Base-by-base conservation (phyloP, 495 filamentous ascomycete species). In the Aspergillus nanangensis region DNA sequence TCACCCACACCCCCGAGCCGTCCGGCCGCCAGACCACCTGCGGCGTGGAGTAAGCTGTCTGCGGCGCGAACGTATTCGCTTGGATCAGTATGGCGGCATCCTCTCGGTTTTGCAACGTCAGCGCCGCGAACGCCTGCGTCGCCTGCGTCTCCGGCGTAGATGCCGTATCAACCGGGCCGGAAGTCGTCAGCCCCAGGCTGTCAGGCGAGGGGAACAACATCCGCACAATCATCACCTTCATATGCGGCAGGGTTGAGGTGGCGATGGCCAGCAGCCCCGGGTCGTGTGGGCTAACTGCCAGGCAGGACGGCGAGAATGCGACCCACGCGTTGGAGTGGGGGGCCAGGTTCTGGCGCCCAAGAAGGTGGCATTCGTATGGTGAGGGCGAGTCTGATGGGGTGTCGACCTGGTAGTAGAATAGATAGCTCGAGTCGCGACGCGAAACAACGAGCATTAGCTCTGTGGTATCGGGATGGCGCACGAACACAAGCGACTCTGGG, bases 21-120 rank as follows among this genome's bases (percentile, higher is more conserved):
- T 81, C 71, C 4, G 82, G 82, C 38, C 83, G 63, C 83, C 83
- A 87, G 8, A 67, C 76, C 8, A 86, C 60, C 48, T 77, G 74
- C 17, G 83, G 81, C 10, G 81, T 87, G 25, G 77, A 82, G 56
- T 86, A 87, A 5, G 75, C 63, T 38, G 83, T 83, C 62, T 87
- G 83, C 21, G 83, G 80, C 8, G 83, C 79, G 49, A 82, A 67
- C 0, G 83, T 83, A 48, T 67, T 83, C 4, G 74, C 66, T 51
- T 83, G 74, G 3, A 82, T 63, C 14, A 75, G 48, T 13, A 86
- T 81, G 2, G 80, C 79, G 8, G 78, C 78, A 36, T 75, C 74
- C 56, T 86, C 81, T 8, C 72, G 67, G 37, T 82, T 76, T 50
- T 77, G 72, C 3, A 80, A 40, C 20, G 69, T 57, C 38, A 81